phyloP scores from a whole-genome alignment of 208 protist genomes.

The Wallacemonas collosoma region DNA sequence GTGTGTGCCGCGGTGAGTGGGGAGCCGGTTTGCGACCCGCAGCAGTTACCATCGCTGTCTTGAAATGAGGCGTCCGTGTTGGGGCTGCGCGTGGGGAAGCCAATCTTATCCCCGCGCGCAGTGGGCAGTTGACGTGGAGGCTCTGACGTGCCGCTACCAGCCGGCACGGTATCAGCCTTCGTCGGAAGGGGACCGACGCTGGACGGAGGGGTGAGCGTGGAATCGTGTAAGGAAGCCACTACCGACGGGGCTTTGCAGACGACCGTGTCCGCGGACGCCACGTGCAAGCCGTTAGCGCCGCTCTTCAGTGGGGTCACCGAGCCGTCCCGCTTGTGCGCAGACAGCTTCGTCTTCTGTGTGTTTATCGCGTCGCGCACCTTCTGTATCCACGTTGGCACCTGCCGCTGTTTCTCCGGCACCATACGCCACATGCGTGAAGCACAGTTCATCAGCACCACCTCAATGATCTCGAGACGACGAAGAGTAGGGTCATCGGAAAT shows the following conservation, averaged over 20 bases:
- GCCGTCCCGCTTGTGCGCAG: conserved; percentile 9
- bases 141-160: not conserved
- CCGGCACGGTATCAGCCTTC: conserved; percentile 8
- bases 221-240: conserved; percentile 8
- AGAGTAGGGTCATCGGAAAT: conserved; percentile 62
- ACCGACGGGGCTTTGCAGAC: conserved; percentile 18
- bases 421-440: conserved; percentile 48
- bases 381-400: conserved; percentile 34
- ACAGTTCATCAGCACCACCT: conserved; percentile 61
- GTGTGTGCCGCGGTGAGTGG: conserved; percentile 36
- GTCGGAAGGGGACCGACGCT: conserved; percentile 14
- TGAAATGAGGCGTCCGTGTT: not conserved
- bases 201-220: not conserved
- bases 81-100: not conserved
- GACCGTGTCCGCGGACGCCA: conserved; percentile 45
- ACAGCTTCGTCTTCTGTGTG: conserved; percentile 15
- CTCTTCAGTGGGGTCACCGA: conserved; percentile 33
- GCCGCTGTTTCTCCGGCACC: conserved; percentile 30
- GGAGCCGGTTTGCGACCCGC: not conserved
- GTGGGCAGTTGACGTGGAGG: not conserved
- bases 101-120: not conserved
- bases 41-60: not conserved
- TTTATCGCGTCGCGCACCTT: conserved; percentile 34
- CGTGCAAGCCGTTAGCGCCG: conserved; percentile 29
- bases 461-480: conserved; percentile 52